Base-by-base conservation (phyloP, 345 rosid genomes). In the Heritiera fomes region DNA sequence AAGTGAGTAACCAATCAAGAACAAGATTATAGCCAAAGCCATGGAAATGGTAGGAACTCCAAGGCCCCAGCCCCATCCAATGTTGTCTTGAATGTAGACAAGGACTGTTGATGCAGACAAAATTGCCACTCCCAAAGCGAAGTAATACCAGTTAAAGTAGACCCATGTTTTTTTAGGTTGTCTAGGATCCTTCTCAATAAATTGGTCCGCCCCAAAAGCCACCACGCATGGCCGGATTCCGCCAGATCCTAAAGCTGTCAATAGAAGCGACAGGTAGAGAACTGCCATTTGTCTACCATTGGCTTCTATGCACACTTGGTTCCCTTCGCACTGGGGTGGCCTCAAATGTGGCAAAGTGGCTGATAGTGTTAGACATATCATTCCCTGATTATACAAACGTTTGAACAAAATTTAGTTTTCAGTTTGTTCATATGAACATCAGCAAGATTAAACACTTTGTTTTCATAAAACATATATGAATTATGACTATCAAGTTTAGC, bases 141-240 rank as follows among this genome's bases (percentile, higher is more conserved):
- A 91, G 78, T 88, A 90, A 78, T 91, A 90, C 93, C 96, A 91
- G 67, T 91, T 90, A 80, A 91, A 91, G 78, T 85, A 91, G 46
- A 78, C 84, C 90, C 90, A 90, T 45, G 86, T 85, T 75, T 84
- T 89, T 12, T 81, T 52, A 0, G 85, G 45, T 46, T 90, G 89
- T 18, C 79, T 83, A 7, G 92, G 86, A 46, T 89, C 87, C 14
- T 80, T 71, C 63, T 89, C 92, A 0, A 82, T 75, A 69, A 90
- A 89, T 64, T 90, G 96, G 75, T 91, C 92, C 45, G 94, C 96
- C 77, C 96, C 96, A 34, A 90, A 91, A 2, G 90, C 89, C 6
- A 83, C 92, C 58, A 91, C 96, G 71, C 96, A 90, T 8, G 96
- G 92, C 63, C 81, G 77, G 79, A 84, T 81, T 5, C 96, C 93